These are phyloP conservation scores for Paecilomyces niveus DNA, from an alignment of 2,329 filamentous ascomycete genomes.

Conservation along the genomic window DNA sequence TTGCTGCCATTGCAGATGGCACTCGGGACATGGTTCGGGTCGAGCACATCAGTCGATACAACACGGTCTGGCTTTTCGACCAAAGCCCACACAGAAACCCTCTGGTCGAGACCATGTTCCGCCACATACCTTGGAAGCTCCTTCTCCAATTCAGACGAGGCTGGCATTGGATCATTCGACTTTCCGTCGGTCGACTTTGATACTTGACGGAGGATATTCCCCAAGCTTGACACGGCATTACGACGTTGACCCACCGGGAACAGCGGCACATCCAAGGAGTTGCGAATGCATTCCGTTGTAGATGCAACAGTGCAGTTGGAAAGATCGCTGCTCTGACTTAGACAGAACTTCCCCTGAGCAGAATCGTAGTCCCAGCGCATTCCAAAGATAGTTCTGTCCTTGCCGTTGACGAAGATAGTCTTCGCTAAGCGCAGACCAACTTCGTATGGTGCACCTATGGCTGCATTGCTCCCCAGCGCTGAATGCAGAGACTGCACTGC, in stretches of 20 bases:
- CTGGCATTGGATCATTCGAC: slow-evolving; percentile 27
- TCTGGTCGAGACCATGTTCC: slow-evolving; percentile 30
- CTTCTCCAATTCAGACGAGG: slow-evolving; percentile 35
- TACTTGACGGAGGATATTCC: slow-evolving; percentile 35
- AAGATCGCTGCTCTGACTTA: slow-evolving; percentile 22
- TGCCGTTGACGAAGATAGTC: slow-evolving; percentile 35
- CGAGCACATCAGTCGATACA: neutral
- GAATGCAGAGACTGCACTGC: slow-evolving; percentile 10
- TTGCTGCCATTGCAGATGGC: slow-evolving; percentile 27
- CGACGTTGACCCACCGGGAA: slow-evolving; percentile 29
- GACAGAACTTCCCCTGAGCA: slow-evolving; percentile 11
- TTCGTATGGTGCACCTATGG: slow-evolving; percentile 15
- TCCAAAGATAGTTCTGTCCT: slow-evolving; percentile 32
- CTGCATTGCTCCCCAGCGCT: slow-evolving; percentile 1
- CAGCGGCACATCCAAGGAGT: slow-evolving; percentile 24
- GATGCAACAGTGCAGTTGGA: slow-evolving; percentile 23
- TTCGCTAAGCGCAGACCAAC: slow-evolving; percentile 35
- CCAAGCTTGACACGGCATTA: slow-evolving; percentile 34
- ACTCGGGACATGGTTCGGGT: slow-evolving; percentile 15
- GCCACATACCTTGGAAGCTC: slow-evolving; percentile 33
- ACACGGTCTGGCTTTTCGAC: slow-evolving; percentile 21
- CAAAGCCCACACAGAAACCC: slow-evolving; percentile 36
- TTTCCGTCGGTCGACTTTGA: slow-evolving; percentile 22
- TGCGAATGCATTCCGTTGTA: slow-evolving; percentile 7
- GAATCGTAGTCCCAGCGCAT: slow-evolving; percentile 26